Evolutionary conservation across 1,284 basidiomycete species (phyloP), one percentile per base, ranked within the genome.

Genomic region (Cryptococcus jaspeensis): DNA sequence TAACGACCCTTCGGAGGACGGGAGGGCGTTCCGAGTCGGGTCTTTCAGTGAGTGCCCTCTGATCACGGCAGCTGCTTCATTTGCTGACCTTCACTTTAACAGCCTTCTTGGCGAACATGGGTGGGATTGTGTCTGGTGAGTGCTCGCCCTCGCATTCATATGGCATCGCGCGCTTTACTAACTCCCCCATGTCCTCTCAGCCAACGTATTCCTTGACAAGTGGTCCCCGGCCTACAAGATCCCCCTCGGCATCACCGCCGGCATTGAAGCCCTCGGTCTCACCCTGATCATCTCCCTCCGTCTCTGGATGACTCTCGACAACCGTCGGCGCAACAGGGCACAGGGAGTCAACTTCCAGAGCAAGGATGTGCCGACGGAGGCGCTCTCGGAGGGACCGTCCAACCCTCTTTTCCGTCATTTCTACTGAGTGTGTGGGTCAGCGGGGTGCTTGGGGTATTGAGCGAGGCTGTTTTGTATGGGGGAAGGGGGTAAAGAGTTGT

Each of bases 371-470:
- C 73, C 80, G 32, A 82, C 81, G 7, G 78, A 78, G 58, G 71
- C 67, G 36, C 65, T 82, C 36, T 68, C 70, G 20, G 72, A 78
- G 56, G 81, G 80, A 9, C 75, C 78, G 1, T 65, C 67, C 41
- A 78, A 78, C 36, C 77, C 77, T 2, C 65, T 72, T 6, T 82
- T 80, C 72, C 75, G 81, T 40, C 81, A 80, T 58, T 81, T 81
- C 78, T 80, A 44, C 28, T 59, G 48, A 50, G 28, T 5, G 5
- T 32, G 28, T 9, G 9, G 28, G 28, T 32, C 9, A 9, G 28
- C 28, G 28, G 28, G 4, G 28, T 32, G 28, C 9, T 9, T 32
- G 28, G n/a, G n/a, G n/a, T n/a, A n/a, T n/a, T n/a, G n/a, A n/a
- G n/a, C n/a, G n/a, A n/a, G n/a, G n/a, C n/a, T n/a, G n/a, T n/a